Base-by-base conservation (phyloP, 2,329 filamentous ascomycete species). In the Cordyceps pruinosa region DNA sequence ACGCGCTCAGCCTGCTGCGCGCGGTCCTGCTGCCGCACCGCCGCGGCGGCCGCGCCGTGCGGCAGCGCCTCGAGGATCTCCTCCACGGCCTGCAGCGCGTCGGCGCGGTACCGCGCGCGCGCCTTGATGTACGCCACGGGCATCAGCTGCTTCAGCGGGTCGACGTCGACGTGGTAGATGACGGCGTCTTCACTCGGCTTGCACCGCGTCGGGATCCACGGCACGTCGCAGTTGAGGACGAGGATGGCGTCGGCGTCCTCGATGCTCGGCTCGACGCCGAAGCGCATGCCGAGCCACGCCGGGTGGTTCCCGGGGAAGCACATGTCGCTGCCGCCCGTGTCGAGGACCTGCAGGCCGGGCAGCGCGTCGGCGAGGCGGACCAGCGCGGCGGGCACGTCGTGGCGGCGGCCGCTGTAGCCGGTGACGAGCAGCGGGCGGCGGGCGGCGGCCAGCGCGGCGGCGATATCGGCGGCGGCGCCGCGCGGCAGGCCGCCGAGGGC, bases 221-320 rank as follows among this genome's bases (percentile, higher is more conserved):
- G 92, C 0, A 96, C 90, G 66, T 97, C 92, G 61, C 90, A 95
- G 70, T 97, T 88, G 25, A 96, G 68, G 2, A 96, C 86, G 1
- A 97, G 63, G 59, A 97, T 95, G 12, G 90, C 82, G 68, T 97
- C 93, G 0, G 92, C 90, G 0, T 83, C 83, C 58, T 78, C 81
- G 67, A 96, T 89, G 42, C 79, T 77, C 2, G 89, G 83, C 52
- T 96, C 88, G 3, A 82, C 78, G 3, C 90, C 90, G 64, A 86
- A 95, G 44, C 85, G 80, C 52, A 94, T 70, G 2, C 92, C 87
- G 13, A 90, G 68, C 74, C 82, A 89, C 1, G 73, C 83, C 2
- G 80, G 83, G 64, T 91, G 87, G 55, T 86, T 77, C 0, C 82
- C 85, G 0, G 87, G 88, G 71, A 92, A 91, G 66, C 85, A 89